These are phyloP conservation scores for Fusarium coicis DNA, from an alignment of 2,329 filamentous ascomycete species.

Conservation along the genomic window DNA sequence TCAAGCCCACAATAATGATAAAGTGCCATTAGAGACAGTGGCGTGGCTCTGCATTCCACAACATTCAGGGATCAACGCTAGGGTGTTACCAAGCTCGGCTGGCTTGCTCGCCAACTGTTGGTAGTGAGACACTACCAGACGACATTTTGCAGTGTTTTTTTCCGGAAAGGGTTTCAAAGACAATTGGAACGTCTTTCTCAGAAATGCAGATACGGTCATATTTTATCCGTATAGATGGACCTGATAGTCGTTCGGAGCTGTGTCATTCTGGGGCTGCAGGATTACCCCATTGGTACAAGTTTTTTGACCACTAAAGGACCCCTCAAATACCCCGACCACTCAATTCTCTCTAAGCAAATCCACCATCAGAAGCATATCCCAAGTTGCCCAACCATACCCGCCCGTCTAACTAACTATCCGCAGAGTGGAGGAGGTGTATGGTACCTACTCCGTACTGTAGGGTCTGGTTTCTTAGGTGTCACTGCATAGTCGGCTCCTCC, in stretches of 20 bases:
- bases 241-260: background rate
- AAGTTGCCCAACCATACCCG: conserved; percentile 9
- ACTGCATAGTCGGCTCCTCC: background rate
- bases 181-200: conserved; percentile 12
- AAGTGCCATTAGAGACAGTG: conserved; percentile 25
- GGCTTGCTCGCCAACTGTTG: conserved; percentile 18
- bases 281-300: conserved; percentile 30
- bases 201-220: conserved; percentile 26
- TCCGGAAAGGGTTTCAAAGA: conserved; percentile 29
- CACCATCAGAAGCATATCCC: background rate
- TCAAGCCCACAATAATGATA: conserved; percentile 6
- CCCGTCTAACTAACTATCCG: conserved; percentile 1
- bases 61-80: conserved; percentile 29
- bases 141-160: conserved; percentile 9
- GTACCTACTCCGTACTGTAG: background rate
- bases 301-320: conserved; percentile 22
- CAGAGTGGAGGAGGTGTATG: background rate
- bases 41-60: conserved; percentile 32
- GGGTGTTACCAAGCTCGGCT: conserved; percentile 34
- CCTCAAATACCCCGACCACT: conserved; percentile 9
- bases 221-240: conserved; percentile 7
- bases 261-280: conserved; percentile 17
- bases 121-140: conserved; percentile 27
- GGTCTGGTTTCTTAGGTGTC: background rate
- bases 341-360: conserved; percentile 19